Conservation (phyloP, 2,329 filamentous ascomycete genomes). For the Trichoderma koningiopsis region DNA sequence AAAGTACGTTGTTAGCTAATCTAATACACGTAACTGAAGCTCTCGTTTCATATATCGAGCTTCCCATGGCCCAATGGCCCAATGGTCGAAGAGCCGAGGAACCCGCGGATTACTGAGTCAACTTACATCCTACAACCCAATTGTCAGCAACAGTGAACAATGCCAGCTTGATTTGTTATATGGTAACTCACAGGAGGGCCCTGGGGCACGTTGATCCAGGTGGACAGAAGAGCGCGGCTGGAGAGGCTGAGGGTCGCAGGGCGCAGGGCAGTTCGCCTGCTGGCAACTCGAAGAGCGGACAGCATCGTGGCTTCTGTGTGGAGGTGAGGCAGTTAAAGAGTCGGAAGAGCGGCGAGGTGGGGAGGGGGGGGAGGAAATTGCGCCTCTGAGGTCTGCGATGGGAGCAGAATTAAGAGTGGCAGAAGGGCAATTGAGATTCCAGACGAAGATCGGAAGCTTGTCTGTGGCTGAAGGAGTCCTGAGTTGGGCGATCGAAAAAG, state of each 20-base stretch:
- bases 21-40: not conserved
- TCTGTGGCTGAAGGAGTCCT: not conserved
- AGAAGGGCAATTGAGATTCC: constrained; percentile 22
- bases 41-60: not conserved
- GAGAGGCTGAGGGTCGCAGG: constrained; percentile 45
- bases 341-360: not conserved
- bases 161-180: not conserved
- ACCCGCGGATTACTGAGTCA: not conserved
- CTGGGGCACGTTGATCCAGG: constrained; percentile 89
- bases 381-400: not conserved
- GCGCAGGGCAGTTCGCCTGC: constrained; percentile 51
- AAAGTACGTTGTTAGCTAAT: not conserved
- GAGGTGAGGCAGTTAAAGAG: constrained; percentile 18
- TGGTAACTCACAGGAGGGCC: constrained; percentile 79
- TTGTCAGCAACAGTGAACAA: constrained; percentile 27
- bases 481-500: constrained; percentile 5
- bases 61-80: not conserved
- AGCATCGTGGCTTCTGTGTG: constrained; percentile 47
- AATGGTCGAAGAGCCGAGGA: not conserved
- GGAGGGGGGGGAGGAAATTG: not conserved
- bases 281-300: constrained; percentile 56
- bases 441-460: not conserved
- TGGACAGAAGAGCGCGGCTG: constrained; percentile 64
- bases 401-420: not conserved
- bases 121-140: constrained; percentile 44